Conservation (phyloP, 768 basidiomycete species). For the Lanmaoa pseudosensibilis region DNA sequence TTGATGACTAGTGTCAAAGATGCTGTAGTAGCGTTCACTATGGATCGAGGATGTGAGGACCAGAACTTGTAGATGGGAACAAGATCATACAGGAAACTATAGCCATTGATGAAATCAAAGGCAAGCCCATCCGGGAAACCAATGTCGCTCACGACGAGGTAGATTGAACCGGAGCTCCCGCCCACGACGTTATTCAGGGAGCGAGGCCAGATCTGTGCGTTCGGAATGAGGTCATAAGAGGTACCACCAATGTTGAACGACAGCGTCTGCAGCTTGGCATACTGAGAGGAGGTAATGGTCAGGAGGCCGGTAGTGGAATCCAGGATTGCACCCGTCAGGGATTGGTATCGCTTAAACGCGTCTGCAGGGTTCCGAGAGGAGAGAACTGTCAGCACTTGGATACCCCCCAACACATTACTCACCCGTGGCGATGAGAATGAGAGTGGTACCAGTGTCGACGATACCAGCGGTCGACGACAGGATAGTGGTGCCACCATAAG, state of each 20-base stretch:
- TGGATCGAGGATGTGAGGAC: neutral
- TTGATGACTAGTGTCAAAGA: slow-evolving; percentile 39
- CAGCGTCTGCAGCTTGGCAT: slow-evolving; percentile 22
- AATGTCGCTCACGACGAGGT: slow-evolving; percentile 27
- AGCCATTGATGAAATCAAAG: slow-evolving; percentile 25
- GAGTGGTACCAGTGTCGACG: slow-evolving; percentile 35
- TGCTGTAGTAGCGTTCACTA: slow-evolving; percentile 37
- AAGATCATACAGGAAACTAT: slow-evolving; percentile 6
- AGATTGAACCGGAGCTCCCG: slow-evolving; percentile 26
- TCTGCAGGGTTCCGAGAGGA: slow-evolving; percentile 12
- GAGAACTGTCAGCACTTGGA: neutral
- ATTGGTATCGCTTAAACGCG: slow-evolving; percentile 23
- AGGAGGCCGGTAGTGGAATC: slow-evolving; percentile 33
- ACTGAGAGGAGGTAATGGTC: slow-evolving; percentile 24
- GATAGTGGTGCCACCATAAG: slow-evolving; percentile 26
- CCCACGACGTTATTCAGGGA: slow-evolving; percentile 30
- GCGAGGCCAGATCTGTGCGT: slow-evolving; percentile 37
- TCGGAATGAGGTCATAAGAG: slow-evolving; percentile 18
- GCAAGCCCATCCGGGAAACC: slow-evolving; percentile 9
- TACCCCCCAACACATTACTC: neutral
- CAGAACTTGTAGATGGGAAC: neutral
- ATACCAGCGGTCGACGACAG: slow-evolving; percentile 32
- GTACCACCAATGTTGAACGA: slow-evolving; percentile 24
- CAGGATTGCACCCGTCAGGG: slow-evolving; percentile 23
- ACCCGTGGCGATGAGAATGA: slow-evolving; percentile 30